phyloP scores from a whole-genome alignment of 2,329 filamentous ascomycete genomes.

The Diaporthe citrichinensis region DNA sequence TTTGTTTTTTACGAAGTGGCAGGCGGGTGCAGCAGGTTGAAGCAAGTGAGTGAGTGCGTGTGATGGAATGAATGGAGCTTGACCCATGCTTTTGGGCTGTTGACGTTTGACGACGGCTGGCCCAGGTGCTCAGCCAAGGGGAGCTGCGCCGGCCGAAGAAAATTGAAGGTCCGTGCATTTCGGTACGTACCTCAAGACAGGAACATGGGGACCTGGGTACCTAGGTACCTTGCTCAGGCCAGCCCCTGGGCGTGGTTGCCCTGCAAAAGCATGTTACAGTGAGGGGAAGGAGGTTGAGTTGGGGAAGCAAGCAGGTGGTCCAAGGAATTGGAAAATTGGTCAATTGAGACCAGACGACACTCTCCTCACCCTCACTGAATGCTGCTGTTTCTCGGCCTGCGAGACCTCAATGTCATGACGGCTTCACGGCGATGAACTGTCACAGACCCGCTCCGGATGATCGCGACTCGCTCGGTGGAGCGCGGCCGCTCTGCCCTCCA shows the following conservation, averaged over 20 bases:
- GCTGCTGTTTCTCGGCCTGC: background rate
- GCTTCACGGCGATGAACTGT: constrained; percentile 30
- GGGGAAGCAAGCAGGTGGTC: background rate
- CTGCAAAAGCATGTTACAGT: constrained; percentile 21
- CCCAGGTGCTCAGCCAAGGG: background rate
- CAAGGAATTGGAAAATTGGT: background rate
- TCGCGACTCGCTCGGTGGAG: constrained; percentile 38
- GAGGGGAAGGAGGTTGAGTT: constrained; percentile 6
- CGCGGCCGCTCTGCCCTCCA: constrained; percentile 30
- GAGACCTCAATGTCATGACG: constrained; percentile 2
- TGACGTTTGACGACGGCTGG: constrained; percentile 16
- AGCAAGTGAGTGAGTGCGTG: background rate
- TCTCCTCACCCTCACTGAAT: background rate
- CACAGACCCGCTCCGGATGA: constrained; percentile 40
- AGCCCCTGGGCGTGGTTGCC: background rate
- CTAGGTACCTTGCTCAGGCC: background rate
- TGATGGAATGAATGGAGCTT: constrained; percentile 15
- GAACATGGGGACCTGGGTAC: background rate
- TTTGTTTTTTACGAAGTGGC: background rate
- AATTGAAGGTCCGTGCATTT: constrained; percentile 17
- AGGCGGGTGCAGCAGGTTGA: background rate
- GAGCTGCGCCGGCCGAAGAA: constrained; percentile 11
- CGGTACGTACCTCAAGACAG: background rate
- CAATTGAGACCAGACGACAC: background rate
- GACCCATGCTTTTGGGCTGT: constrained; percentile 18